Conservation (phyloP, 2,329 filamentous ascomycete species). For the Corniculantispora saksenae region DNA sequence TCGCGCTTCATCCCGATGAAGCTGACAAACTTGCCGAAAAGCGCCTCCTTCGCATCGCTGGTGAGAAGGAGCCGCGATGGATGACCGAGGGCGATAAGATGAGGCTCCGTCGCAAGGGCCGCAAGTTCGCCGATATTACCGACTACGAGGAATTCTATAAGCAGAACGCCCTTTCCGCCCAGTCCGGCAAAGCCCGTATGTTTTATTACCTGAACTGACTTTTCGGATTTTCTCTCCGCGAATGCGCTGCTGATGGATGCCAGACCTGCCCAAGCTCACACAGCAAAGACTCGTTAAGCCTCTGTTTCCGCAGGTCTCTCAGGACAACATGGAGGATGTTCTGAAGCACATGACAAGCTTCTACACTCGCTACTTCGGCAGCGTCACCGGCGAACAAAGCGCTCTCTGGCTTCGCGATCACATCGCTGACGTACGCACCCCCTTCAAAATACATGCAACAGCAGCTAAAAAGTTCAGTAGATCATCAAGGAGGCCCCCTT, state of each 20-base stretch:
- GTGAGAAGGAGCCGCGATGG: slow-evolving; percentile 63
- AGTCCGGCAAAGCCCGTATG: slow-evolving; percentile 34
- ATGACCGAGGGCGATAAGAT: slow-evolving; percentile 75
- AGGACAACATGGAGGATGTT: slow-evolving; percentile 64
- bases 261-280: slow-evolving; percentile 36
- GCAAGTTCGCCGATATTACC: slow-evolving; percentile 75
- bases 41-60: slow-evolving; percentile 64
- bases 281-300: slow-evolving; percentile 58
- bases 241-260: neutral
- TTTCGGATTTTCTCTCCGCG: neutral
- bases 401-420: slow-evolving; percentile 39
- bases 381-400: slow-evolving; percentile 33
- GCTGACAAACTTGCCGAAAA: slow-evolving; percentile 39
- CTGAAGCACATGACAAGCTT: slow-evolving; percentile 62
- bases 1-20: slow-evolving; percentile 30
- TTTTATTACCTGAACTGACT: too few relatives aligned
- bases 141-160: slow-evolving; percentile 54
- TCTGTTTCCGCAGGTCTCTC: slow-evolving; percentile 59
- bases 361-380: slow-evolving; percentile 59
- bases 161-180: slow-evolving; percentile 24
- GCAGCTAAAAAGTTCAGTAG: slow-evolving; percentile 7
- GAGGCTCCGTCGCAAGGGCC: slow-evolving; percentile 63
- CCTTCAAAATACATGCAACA: neutral
- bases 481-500: slow-evolving; percentile 37
- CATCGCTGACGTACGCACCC: slow-evolving; percentile 30